These are phyloP conservation scores for Populus tremula DNA, from an alignment of 345 rosid genomes.

Conservation along the genomic window DNA sequence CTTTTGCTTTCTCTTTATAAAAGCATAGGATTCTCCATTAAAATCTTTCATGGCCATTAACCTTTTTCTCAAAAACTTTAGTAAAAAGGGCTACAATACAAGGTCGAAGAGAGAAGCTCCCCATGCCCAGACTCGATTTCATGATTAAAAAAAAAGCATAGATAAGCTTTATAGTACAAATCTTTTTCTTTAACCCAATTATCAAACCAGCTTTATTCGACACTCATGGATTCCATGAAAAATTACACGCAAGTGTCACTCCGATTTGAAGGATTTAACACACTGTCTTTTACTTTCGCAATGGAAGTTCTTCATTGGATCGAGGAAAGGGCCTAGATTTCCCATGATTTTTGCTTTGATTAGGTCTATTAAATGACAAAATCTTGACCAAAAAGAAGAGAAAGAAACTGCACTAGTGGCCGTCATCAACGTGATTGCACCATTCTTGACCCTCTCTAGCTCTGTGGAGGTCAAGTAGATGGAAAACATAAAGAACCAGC, in stretches of 20 bases:
- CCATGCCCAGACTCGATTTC: not conserved
- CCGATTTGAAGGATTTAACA: not conserved
- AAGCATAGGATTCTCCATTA: not conserved
- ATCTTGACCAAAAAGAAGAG: not conserved
- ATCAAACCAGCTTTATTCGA: not conserved
- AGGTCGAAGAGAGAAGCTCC: not conserved
- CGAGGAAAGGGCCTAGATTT: not conserved
- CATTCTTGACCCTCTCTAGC: too few relatives aligned
- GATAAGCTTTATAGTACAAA: too few relatives aligned
- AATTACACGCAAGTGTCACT: not conserved
- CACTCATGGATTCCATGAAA: not conserved
- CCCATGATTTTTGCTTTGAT: not conserved
- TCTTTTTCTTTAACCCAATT: too few relatives aligned
- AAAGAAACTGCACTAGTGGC: not conserved
- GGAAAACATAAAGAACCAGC: too few relatives aligned
- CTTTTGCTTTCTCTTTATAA: not conserved
- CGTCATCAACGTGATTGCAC: not conserved
- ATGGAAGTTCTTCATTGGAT: not conserved
- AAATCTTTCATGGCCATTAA: not conserved
- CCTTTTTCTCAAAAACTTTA: not conserved
- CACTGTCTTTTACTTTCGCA: not conserved
- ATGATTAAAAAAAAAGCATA: too few relatives aligned
- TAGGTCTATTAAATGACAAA: not conserved
- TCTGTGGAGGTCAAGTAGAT: too few relatives aligned
- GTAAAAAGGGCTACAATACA: not conserved